A percentile compares a stretch with the other conserved stretches of the same genome.
Evolutionary conservation across 306 rosid genomes (phyloP).

Genomic region (Prunus mume): DNA sequence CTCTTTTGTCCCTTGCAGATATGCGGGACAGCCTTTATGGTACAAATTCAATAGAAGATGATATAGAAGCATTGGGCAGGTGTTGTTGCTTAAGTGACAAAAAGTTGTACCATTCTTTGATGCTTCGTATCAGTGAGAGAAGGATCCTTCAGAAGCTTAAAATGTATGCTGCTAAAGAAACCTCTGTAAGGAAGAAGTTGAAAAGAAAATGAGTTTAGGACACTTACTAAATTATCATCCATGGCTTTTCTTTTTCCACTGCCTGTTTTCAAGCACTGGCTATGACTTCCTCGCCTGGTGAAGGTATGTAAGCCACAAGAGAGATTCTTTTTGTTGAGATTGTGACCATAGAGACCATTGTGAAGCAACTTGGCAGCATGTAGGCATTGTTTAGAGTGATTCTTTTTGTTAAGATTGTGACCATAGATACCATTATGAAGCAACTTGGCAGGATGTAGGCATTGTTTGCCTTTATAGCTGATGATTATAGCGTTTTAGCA

Average conservation of each 20-base stretch:
- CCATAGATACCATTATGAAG: background rate
- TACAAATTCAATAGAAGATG: slow-evolving; percentile 54
- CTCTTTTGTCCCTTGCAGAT: slow-evolving; percentile 60
- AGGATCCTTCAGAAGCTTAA: slow-evolving; percentile 61
- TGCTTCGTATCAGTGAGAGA: slow-evolving; percentile 73
- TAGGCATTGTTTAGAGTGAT: background rate
- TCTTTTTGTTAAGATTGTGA: background rate
- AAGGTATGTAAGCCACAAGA: background rate
- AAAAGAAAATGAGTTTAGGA: slow-evolving; percentile 24
- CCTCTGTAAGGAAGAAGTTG: slow-evolving; percentile 39
- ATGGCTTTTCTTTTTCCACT: background rate
- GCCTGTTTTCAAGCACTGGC: background rate
- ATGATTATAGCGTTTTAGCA: background rate
- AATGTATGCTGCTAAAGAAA: slow-evolving; percentile 43
- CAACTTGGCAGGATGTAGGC: background rate
- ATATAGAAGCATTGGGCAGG: slow-evolving; percentile 42
- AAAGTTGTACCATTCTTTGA: slow-evolving; percentile 68
- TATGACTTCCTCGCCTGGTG: background rate
- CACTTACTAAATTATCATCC: background rate
- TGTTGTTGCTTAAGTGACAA: slow-evolving; percentile 40
- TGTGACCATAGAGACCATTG: background rate
- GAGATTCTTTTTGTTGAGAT: background rate
- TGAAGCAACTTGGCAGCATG: background rate
- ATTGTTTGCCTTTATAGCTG: background rate
- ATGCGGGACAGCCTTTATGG: slow-evolving; percentile 71